A percentile compares a stretch with the other conserved stretches of the same genome.
Evolutionary conservation across 2,329 filamentous ascomycete genomes (phyloP).

Genomic region (Venturia nashicola): DNA sequence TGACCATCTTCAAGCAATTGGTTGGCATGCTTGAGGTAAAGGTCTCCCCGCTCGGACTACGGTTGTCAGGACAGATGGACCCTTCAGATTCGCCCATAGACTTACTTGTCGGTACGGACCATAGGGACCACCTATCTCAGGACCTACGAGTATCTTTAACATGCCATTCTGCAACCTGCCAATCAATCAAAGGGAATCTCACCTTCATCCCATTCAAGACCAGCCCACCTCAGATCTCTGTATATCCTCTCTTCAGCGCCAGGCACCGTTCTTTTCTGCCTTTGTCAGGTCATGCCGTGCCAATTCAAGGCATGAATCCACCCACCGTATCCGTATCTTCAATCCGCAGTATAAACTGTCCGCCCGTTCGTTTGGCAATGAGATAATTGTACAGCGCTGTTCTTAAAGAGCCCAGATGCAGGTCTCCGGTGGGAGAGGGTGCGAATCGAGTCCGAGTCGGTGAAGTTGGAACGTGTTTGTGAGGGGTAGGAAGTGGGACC

Average conservation of each 20-base stretch:
- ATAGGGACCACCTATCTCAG: constrained; percentile 65
- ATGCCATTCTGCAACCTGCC: neutral
- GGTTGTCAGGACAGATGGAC: neutral
- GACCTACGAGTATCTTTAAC: constrained; percentile 40
- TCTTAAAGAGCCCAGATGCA: constrained; percentile 82
- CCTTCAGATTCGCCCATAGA: neutral
- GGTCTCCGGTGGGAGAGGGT: constrained; percentile 84
- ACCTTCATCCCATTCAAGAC: constrained; percentile 89
- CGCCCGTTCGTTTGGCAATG: constrained; percentile 74
- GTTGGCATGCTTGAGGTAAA: constrained; percentile 62
- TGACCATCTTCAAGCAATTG: constrained; percentile 56
- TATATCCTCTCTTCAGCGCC: constrained; percentile 70
- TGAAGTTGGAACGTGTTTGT: neutral
- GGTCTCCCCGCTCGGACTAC: constrained; percentile 63
- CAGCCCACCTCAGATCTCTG: constrained; percentile 76
- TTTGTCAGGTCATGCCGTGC: constrained; percentile 20
- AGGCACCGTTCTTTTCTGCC: constrained; percentile 64
- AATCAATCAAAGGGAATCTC: constrained; percentile 9
- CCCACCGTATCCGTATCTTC: constrained; percentile 87
- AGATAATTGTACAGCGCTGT: constrained; percentile 95
- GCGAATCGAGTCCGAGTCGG: constrained; percentile 79
- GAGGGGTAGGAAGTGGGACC: neutral
- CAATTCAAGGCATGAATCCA: neutral
- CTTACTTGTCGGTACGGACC: constrained; percentile 76
- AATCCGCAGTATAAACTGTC: constrained; percentile 80